A percentile compares a stretch with the other conserved stretches of the same genome.
Evolutionary conservation across 768 basidiomycete species (phyloP).

Genomic region (Favolaschia claudopus): DNA sequence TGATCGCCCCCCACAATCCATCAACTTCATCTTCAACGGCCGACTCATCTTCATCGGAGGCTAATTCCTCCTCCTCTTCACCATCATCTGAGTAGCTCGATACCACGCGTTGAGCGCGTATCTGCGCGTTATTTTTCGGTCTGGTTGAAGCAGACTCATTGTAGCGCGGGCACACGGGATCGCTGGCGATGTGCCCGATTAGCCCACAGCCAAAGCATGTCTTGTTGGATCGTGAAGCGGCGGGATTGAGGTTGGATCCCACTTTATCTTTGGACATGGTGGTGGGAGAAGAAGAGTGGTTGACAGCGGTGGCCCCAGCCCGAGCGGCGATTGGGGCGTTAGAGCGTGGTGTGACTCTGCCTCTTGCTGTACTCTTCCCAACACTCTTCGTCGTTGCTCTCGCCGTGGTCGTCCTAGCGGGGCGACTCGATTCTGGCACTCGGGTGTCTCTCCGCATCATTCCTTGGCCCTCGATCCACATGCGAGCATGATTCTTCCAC

Average conservation of each 20-base stretch:
- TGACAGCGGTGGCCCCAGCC: no score
- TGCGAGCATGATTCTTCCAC: background rate
- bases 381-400: background rate
- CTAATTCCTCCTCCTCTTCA: no score
- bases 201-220: background rate
- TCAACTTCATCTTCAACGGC: no score
- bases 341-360: no score
- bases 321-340: no score
- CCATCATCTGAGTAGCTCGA: no score
- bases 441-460: background rate
- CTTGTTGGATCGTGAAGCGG: background rate
- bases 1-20: no score
- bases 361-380: no score
- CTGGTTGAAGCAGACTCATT: background rate
- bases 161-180: background rate
- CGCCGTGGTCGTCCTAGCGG: background rate
- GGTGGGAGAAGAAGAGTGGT: background rate
- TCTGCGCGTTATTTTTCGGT: no score
- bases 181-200: background rate
- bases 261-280: background rate
- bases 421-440: background rate
- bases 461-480: background rate
- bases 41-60: no score
- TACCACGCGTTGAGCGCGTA: no score
- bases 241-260: background rate